Evolutionary conservation across 306 rosid genomes (phyloP).

Genomic region (Adenanthera pavonina): DNA sequence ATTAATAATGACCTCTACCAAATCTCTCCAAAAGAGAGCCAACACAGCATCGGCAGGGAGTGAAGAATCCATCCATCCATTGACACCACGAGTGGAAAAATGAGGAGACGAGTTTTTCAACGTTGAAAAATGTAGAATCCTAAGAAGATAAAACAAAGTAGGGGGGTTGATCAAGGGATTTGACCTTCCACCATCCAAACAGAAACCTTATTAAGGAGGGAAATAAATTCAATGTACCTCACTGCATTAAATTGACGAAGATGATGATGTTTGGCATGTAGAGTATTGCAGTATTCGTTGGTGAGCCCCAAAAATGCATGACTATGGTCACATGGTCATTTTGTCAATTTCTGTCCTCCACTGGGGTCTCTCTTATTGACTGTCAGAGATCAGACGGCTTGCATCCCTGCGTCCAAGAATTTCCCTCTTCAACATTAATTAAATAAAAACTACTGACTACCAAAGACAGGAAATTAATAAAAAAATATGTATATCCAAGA

Average conservation of each 20-base stretch:
- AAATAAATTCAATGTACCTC: conserved; percentile 41
- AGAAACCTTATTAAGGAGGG: conserved; percentile 6
- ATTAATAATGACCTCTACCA: conserved; percentile 5
- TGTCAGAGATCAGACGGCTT: conserved; percentile 44
- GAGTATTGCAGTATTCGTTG: not conserved
- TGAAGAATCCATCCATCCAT: conserved; percentile 9
- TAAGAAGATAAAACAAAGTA: conserved; percentile 36
- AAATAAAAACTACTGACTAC: not conserved
- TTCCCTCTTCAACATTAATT: not conserved
- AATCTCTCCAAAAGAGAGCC: conserved; percentile 20
- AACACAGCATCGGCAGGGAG: conserved; percentile 11
- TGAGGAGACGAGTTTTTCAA: conserved; percentile 17
- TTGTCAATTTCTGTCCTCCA: conserved; percentile 42
- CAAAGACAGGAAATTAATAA: not conserved
- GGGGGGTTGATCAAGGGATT: conserved; percentile 34
- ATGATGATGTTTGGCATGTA: conserved; percentile 41
- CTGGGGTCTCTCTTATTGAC: conserved; percentile 48
- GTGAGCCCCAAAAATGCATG: not conserved
- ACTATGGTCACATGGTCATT: conserved; percentile 43
- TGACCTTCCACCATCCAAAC: conserved; percentile 54
- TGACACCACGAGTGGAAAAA: not conserved
- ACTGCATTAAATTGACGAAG: conserved; percentile 12
- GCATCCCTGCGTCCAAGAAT: not conserved
- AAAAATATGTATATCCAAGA: not conserved
- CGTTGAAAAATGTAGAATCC: conserved; percentile 58